A percentile compares a stretch with the other conserved stretches of the same genome.
These are phyloP conservation scores for Sisymbrium altissimum DNA, from an alignment of 345 rosid species.

Conservation along the genomic window DNA sequence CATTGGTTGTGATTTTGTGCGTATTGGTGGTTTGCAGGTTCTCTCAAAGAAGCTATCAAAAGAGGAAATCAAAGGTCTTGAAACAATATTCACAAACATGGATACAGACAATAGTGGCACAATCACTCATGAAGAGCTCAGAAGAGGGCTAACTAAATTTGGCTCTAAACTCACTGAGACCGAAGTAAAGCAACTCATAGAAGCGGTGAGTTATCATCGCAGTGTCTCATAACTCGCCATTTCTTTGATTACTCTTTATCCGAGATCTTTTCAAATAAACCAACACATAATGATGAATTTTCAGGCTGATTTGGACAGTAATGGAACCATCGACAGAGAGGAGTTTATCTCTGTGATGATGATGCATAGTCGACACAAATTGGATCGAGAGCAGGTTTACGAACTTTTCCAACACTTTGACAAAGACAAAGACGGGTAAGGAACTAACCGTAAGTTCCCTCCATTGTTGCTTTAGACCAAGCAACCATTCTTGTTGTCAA, in stretches of 20 bases:
- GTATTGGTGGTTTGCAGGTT: conserved; percentile 42
- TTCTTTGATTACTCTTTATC: background rate
- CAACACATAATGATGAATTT: background rate
- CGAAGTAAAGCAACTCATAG: conserved; percentile 89
- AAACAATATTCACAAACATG: conserved; percentile 70
- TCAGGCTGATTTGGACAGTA: conserved; percentile 84
- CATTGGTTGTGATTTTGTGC: background rate
- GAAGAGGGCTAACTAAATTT: conserved; percentile 61
- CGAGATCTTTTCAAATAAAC: background rate
- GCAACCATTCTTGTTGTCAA: background rate
- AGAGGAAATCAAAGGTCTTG: conserved; percentile 81
- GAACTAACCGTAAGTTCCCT: background rate
- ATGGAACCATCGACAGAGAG: conserved; percentile 74
- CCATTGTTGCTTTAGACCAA: background rate
- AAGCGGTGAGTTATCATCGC: conserved; percentile 57
- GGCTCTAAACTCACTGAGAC: conserved; percentile 77
- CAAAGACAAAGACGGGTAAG: conserved; percentile 70
- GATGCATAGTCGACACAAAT: conserved; percentile 66
- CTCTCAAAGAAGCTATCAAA: conserved; percentile 77
- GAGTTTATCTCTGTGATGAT: conserved; percentile 86
- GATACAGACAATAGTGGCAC: conserved; percentile 90
- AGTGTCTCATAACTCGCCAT: background rate
- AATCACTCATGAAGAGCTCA: conserved; percentile 84
- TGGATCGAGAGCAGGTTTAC: conserved; percentile 69
- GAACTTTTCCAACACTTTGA: conserved; percentile 81